Evolutionary conservation across 441 rosid species (phyloP).

Genomic region (Erodium texanum): DNA sequence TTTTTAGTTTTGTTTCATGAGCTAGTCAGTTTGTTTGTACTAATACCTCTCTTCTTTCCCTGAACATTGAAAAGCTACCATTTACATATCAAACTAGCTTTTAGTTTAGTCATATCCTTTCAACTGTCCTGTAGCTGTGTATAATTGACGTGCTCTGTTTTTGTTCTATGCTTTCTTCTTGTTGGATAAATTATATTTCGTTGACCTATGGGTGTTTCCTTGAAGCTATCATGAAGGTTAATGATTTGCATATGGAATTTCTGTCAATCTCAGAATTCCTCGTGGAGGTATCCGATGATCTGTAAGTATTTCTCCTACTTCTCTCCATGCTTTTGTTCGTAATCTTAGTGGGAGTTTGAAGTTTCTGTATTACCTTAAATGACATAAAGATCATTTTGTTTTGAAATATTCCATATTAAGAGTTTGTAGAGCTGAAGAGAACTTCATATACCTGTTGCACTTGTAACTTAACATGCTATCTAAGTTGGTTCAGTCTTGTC

Average conservation of each 20-base stretch:
- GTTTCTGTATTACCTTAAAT: background rate
- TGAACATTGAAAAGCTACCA: background rate
- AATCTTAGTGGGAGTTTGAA: background rate
- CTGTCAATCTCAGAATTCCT: constrained; percentile 72
- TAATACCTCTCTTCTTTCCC: constrained; percentile 2
- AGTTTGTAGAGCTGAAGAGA: too few species aligned
- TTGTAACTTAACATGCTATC: too few species aligned
- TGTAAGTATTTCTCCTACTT: constrained; percentile 33
- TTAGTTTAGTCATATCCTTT: background rate
- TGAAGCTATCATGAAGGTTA: constrained; percentile 50
- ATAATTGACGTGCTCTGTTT: constrained; percentile 5
- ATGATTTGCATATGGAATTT: constrained; percentile 80
- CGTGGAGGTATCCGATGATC: constrained; percentile 83
- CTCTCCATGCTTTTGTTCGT: constrained; percentile 7
- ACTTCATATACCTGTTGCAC: too few species aligned
- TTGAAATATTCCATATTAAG: background rate
- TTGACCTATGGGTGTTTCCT: constrained; percentile 22
- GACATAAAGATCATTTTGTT: background rate
- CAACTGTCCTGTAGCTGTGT: background rate
- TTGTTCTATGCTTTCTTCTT: constrained; percentile 9
- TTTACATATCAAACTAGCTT: background rate
- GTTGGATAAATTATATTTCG: constrained; percentile 2
- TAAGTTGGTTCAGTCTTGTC: too few species aligned
- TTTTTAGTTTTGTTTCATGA: constrained; percentile 3
- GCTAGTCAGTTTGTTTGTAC: background rate